phyloP scores from a whole-genome alignment of 768 basidiomycete species.

The Suillus lakei region DNA sequence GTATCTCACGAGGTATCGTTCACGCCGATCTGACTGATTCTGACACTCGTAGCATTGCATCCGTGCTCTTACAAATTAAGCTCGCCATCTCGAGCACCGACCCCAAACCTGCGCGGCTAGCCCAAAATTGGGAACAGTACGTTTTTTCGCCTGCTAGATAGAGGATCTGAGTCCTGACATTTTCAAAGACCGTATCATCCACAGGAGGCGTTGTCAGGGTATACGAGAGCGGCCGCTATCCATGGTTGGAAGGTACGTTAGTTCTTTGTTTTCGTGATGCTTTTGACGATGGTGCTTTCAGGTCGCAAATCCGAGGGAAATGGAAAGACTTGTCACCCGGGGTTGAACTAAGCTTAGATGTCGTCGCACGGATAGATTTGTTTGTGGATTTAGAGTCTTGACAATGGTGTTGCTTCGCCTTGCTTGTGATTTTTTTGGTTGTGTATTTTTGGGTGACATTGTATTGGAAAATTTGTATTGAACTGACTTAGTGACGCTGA shows the following conservation, averaged over 20 bases:
- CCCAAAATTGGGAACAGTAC: constrained; percentile 54
- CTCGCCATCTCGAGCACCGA: neutral
- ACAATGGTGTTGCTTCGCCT: too few species aligned
- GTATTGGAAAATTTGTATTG: too few species aligned
- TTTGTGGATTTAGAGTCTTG: too few species aligned
- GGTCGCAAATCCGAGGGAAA: constrained; percentile 25
- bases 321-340: constrained; percentile 23
- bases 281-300: constrained; percentile 13
- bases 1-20: constrained; percentile 15
- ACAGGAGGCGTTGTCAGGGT: constrained; percentile 65
- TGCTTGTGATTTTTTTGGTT: too few species aligned
- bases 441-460: too few species aligned
- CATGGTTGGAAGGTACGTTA: constrained; percentile 64
- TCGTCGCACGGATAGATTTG: neutral
- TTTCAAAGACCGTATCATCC: constrained; percentile 46
- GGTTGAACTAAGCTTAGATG: neutral
- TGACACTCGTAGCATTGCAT: constrained; percentile 40
- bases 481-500: too few species aligned
- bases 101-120: constrained; percentile 39
- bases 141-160: constrained; percentile 2
- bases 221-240: constrained; percentile 62
- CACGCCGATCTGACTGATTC: constrained; percentile 1
- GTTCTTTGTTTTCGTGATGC: neutral
- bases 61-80: constrained; percentile 60
- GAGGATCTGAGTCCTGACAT: neutral